Percentiles rank a stretch among this genome's conserved stretches.
phyloP scores from a whole-genome alignment of 2,329 filamentous ascomycete genomes.

The Epichloe scottii region DNA sequence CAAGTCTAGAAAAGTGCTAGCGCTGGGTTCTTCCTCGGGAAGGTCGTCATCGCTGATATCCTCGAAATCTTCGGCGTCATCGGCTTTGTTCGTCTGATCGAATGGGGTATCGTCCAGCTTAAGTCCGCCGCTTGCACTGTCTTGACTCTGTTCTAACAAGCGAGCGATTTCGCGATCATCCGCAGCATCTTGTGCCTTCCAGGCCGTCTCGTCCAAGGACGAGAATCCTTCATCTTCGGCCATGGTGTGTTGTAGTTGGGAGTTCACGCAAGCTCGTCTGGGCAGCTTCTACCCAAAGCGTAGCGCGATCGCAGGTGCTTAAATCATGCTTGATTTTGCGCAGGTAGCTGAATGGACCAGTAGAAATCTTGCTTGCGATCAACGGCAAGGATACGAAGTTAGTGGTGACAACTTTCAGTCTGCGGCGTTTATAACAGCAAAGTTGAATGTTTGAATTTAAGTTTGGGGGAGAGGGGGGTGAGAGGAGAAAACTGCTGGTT shows the following conservation, averaged over 20 bases:
- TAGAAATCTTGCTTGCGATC: neutral
- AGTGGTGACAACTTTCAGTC: neutral
- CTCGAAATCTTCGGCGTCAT: conserved; percentile 81
- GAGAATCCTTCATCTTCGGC: conserved; percentile 20
- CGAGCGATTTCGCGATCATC: conserved; percentile 36
- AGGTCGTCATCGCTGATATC: conserved; percentile 89
- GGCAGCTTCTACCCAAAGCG: conserved; percentile 13
- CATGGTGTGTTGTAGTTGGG: conserved; percentile 15
- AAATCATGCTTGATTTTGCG: conserved; percentile 15
- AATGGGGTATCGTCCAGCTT: conserved; percentile 36
- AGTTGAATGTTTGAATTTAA: neutral
- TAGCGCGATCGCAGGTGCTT: conserved; percentile 9
- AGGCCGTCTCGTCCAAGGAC: conserved; percentile 22
- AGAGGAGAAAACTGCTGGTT: neutral
- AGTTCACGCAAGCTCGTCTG: conserved; percentile 10
- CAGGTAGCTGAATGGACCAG: neutral
- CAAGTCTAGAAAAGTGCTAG: conserved; percentile 31
- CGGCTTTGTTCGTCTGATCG: conserved; percentile 67
- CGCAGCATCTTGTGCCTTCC: conserved; percentile 32
- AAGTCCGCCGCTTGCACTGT: conserved; percentile 24
- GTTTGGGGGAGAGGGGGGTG: no score
- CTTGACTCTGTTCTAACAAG: conserved; percentile 30
- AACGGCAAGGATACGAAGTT: neutral
- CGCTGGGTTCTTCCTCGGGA: conserved; percentile 56
- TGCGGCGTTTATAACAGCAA: neutral